Conservation (phyloP, 2,329 filamentous ascomycete species). For the Sporothrix curviconia region DNA sequence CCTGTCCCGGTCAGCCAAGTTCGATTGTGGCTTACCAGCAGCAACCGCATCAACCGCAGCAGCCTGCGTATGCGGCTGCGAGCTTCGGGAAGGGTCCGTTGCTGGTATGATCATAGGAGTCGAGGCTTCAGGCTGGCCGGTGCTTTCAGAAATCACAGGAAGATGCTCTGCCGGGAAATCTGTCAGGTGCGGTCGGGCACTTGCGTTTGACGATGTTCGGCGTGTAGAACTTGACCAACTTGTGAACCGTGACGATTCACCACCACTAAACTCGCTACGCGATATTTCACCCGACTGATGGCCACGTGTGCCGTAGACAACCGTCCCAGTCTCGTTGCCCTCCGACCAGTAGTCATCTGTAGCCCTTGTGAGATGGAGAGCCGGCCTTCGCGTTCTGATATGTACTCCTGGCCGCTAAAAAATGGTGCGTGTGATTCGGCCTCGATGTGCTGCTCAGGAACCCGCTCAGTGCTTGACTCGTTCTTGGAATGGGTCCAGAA, state of each 20-base stretch:
- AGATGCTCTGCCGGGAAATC: neutral
- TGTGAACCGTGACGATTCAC: constrained; percentile 19
- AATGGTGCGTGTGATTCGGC: constrained; percentile 29
- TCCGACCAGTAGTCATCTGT: constrained; percentile 2
- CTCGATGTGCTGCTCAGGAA: constrained; percentile 45
- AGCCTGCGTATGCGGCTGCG: no score
- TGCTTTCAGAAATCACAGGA: constrained; percentile 10
- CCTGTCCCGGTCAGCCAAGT: neutral
- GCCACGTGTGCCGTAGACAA: neutral
- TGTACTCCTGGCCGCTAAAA: neutral
- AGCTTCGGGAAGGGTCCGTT: no score
- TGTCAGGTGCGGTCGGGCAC: neutral
- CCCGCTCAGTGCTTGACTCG: constrained; percentile 2
- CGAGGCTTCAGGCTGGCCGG: neutral
- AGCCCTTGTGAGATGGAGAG: constrained; percentile 12
- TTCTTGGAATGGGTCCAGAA: constrained; percentile 18
- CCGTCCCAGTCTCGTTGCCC: constrained; percentile 1
- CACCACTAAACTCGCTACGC: constrained; percentile 6
- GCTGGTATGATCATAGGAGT: neutral
- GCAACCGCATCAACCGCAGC: no score
- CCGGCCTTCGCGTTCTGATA: constrained; percentile 16
- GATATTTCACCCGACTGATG: neutral
- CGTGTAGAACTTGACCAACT: constrained; percentile 19
- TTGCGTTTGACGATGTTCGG: constrained; percentile 7
- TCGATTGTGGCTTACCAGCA: no score